A percentile compares a stretch with the other conserved stretches of the same genome.
These are phyloP conservation scores for Periconia sp. DNA, from an alignment of 2,329 filamentous ascomycete genomes.

Conservation along the genomic window DNA sequence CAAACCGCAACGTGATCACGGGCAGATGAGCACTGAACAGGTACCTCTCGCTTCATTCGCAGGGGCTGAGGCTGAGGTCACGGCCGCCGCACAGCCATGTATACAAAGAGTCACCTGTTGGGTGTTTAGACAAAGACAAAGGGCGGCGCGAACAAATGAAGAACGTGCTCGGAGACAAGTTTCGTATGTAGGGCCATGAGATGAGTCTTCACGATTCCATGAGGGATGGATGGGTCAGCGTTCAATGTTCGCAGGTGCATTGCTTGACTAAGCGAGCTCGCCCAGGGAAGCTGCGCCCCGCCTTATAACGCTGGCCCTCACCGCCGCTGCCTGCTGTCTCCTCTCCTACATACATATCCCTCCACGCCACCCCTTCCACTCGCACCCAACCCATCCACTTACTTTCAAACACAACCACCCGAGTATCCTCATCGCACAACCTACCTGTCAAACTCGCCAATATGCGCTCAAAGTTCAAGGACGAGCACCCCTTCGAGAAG, in stretches of 20 bases:
- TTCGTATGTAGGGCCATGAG: neutral
- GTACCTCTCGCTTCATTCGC: neutral
- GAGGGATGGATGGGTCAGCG: neutral
- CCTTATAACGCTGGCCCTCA: conserved; percentile 33
- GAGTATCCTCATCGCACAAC: conserved; percentile 7
- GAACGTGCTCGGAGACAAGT: neutral
- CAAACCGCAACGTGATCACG: neutral
- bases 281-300: conserved; percentile 19
- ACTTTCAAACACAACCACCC: neutral
- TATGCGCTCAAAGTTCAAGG: conserved; percentile 99
- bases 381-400: conserved; percentile 3
- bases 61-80: neutral
- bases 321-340: conserved; percentile 26
- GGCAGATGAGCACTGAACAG: neutral
- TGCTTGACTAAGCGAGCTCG: conserved; percentile 17
- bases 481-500: conserved; percentile 99
- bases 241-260: neutral
- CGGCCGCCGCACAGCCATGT: neutral
- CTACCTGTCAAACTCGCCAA: conserved; percentile 16
- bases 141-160: neutral
- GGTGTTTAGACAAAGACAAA: conserved; percentile 4
- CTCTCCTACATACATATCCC: conserved; percentile 23
- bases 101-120: conserved; percentile 28
- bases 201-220: neutral
- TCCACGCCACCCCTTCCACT: conserved; percentile 19